Evolutionary conservation across 805 yeast species (phyloP).

Genomic region (Jamesozyma hellenica): DNA sequence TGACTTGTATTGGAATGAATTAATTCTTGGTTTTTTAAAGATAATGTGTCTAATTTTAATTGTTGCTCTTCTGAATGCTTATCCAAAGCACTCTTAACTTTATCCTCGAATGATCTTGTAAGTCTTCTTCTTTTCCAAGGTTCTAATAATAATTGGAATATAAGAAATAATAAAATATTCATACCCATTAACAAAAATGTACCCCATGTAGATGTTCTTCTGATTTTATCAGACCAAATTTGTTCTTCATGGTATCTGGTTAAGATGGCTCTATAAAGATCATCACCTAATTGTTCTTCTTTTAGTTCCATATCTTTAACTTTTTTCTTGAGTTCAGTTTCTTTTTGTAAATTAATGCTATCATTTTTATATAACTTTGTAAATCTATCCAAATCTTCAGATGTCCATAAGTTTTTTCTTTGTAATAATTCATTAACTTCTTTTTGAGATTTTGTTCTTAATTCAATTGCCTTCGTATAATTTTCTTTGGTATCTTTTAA

Average conservation of each 20-base stretch:
- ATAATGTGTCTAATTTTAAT: background rate
- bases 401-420: conserved; percentile 73
- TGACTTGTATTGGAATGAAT: too few relatives aligned
- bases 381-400: conserved; percentile 71
- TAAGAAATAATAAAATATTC: conserved; percentile 64
- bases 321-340: conserved; percentile 37
- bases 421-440: conserved; percentile 82
- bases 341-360: conserved; percentile 59
- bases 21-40: too few relatives aligned
- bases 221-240: conserved; percentile 93
- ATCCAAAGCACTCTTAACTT: conserved; percentile 49
- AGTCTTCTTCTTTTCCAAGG: conserved; percentile 86
- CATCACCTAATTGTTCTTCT: conserved; percentile 62
- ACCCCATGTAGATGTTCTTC: conserved; percentile 95
- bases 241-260: conserved; percentile 94
- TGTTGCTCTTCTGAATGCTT: conserved; percentile 14
- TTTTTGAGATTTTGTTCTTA: conserved; percentile 61
- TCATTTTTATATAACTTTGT: conserved; percentile 74
- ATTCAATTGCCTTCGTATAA: conserved; percentile 52
- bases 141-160: conserved; percentile 81
- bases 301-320: conserved; percentile 46
- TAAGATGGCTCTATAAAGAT: conserved; percentile 64
- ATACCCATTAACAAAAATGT: conserved; percentile 84
- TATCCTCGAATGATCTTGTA: conserved; percentile 74
- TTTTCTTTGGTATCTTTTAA: conserved; percentile 40